Evolutionary conservation across 495 filamentous ascomycete species (phyloP).

Genomic region (Penicillium steckii): DNA sequence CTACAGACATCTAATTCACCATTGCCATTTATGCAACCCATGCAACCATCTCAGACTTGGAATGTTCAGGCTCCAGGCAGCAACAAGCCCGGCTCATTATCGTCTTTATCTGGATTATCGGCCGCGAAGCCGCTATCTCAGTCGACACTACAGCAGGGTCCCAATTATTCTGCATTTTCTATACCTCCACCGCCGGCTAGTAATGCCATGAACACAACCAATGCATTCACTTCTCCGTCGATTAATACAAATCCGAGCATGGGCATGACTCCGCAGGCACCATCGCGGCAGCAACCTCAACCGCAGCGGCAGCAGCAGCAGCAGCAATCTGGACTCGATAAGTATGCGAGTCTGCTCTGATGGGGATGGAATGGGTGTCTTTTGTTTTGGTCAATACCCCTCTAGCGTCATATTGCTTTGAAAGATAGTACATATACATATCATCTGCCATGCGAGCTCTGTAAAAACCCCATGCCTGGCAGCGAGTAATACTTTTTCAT

Average conservation of each 20-base stretch:
- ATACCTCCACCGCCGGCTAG: constrained; percentile 43
- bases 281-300: constrained; percentile 28
- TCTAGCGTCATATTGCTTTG: no score
- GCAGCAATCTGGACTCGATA: constrained; percentile 64
- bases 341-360: constrained; percentile 77
- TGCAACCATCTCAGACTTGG: constrained; percentile 27
- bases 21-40: constrained; percentile 24
- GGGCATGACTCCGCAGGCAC: constrained; percentile 10
- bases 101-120: constrained; percentile 28
- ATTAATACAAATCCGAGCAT: constrained; percentile 20
- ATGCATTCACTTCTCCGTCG: constrained; percentile 15
- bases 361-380: background rate
- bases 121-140: constrained; percentile 17
- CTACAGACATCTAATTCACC: constrained; percentile 15
- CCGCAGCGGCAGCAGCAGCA: constrained; percentile 22
- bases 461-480: no score
- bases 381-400: constrained; percentile 3
- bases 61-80: constrained; percentile 19
- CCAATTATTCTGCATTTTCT: constrained; percentile 45
- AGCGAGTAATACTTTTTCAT: no score
- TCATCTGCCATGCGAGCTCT: no score
- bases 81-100: constrained; percentile 20
- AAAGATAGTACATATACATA: no score
- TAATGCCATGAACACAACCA: constrained; percentile 12
- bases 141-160: constrained; percentile 20